Conservation (phyloP, 768 basidiomycete genomes). For the Termitomyces sp. region DNA sequence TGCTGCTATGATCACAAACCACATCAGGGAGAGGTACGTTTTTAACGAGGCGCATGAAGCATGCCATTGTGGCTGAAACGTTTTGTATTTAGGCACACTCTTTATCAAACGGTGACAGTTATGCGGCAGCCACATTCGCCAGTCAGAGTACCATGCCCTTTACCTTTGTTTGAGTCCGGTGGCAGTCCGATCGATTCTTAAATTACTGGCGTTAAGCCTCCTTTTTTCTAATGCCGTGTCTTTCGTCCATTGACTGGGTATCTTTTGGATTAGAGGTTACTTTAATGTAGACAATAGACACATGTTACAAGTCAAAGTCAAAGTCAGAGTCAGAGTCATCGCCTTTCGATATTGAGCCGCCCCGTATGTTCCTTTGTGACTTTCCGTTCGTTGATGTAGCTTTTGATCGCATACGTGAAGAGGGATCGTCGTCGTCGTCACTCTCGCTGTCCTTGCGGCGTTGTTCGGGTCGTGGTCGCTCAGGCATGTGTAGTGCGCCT, state of each 20-base stretch:
- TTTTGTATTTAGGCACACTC: constrained; percentile 5
- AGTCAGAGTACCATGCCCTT: constrained; percentile 5
- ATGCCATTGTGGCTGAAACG: background rate
- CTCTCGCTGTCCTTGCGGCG: constrained; percentile 30
- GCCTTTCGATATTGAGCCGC: constrained; percentile 21
- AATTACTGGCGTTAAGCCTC: background rate
- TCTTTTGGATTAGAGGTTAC: background rate
- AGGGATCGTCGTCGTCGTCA: constrained; percentile 42
- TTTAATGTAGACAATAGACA: background rate
- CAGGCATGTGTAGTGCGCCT: constrained; percentile 57
- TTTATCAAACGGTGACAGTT: constrained; percentile 12
- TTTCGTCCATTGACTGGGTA: background rate
- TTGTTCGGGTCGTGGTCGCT: constrained; percentile 29
- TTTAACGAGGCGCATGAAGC: background rate
- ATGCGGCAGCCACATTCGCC: constrained; percentile 12
- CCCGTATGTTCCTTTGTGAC: constrained; percentile 50
- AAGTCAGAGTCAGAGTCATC: constrained; percentile 74
- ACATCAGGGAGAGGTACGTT: constrained; percentile 12
- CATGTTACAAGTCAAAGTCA: constrained; percentile 59
- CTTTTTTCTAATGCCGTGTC: background rate
- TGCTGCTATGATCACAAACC: constrained; percentile 9
- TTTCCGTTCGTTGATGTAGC: constrained; percentile 49
- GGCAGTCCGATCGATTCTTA: background rate
- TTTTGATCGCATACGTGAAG: constrained; percentile 52
- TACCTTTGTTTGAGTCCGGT: background rate